phyloP scores from a whole-genome alignment of 805 yeast genomes.

The Saccharomycopsis selenospora region DNA sequence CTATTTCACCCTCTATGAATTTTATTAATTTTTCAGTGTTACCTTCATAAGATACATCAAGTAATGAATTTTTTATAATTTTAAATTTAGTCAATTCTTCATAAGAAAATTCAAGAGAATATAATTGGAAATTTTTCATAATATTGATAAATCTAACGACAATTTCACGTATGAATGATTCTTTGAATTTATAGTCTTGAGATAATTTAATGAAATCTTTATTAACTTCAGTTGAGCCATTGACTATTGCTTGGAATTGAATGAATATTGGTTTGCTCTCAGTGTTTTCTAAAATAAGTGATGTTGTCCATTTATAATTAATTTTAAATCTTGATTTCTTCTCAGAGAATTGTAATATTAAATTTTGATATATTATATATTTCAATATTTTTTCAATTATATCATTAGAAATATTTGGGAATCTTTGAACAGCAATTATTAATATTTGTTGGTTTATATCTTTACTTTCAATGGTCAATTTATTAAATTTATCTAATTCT shows the following conservation, averaged over 20 bases:
- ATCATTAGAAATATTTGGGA: slow-evolving; percentile 13
- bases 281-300: slow-evolving; percentile 7
- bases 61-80: neutral
- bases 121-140: neutral
- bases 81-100: slow-evolving; percentile 12
- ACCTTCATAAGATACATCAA: slow-evolving; percentile 1
- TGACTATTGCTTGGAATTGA: slow-evolving; percentile 3
- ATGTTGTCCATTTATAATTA: slow-evolving; percentile 14
- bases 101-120: neutral
- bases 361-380: neutral
- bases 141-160: slow-evolving; percentile 6
- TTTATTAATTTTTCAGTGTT: slow-evolving; percentile 10
- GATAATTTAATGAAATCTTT: slow-evolving; percentile 7
- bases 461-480: neutral
- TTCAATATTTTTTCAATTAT: slow-evolving; percentile 7
- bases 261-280: slow-evolving; percentile 12
- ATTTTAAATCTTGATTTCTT: neutral
- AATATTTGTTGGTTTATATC: slow-evolving; percentile 14
- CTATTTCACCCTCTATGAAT: slow-evolving; percentile 3
- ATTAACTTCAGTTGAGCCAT: neutral
- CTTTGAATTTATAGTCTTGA: slow-evolving; percentile 8
- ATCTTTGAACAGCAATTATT: slow-evolving; percentile 8
- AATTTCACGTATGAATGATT: slow-evolving; percentile 4
- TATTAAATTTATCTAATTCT: slow-evolving; percentile 5
- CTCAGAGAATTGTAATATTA: neutral